phyloP scores from a whole-genome alignment of 2,329 filamentous ascomycete species.

The Sarocladium kiliense region DNA sequence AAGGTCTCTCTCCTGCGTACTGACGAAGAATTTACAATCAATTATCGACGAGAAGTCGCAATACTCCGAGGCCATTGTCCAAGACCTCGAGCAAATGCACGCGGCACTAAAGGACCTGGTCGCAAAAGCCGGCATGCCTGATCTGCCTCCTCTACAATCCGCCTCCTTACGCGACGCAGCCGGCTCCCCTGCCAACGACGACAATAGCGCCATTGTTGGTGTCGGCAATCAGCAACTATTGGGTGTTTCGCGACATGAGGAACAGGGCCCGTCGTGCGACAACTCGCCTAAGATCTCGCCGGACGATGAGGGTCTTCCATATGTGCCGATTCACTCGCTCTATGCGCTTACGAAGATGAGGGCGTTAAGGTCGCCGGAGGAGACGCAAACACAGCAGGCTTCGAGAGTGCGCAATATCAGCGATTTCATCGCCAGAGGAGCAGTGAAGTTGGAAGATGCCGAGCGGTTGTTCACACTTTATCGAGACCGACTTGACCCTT shows the following conservation, averaged over 20 bases:
- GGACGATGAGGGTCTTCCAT: slow-evolving; percentile 29
- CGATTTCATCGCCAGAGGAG: slow-evolving; percentile 33
- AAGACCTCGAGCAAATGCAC: slow-evolving; percentile 3
- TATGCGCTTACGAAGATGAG: slow-evolving; percentile 32
- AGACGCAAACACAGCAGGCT: neutral
- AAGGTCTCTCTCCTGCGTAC: slow-evolving; percentile 29
- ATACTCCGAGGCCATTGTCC: slow-evolving; percentile 16
- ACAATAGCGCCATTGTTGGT: neutral
- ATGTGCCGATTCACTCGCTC: slow-evolving; percentile 33
- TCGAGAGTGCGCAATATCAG: slow-evolving; percentile 9
- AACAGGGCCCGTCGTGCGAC: slow-evolving; percentile 16
- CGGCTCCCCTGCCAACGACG: slow-evolving; percentile 6
- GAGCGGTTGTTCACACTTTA: slow-evolving; percentile 47
- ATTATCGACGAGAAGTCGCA: slow-evolving; percentile 36
- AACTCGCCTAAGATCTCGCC: slow-evolving; percentile 18
- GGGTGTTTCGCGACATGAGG: slow-evolving; percentile 10
- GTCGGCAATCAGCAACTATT: neutral
- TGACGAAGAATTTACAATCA: slow-evolving; percentile 36
- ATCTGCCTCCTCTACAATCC: slow-evolving; percentile 11
- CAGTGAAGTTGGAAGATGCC: slow-evolving; percentile 40
- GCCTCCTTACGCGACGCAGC: slow-evolving; percentile 6
- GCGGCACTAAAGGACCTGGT: slow-evolving; percentile 1
- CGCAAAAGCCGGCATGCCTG: slow-evolving; percentile 11
- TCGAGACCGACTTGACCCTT: slow-evolving; percentile 42
- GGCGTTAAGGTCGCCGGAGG: slow-evolving; percentile 27